Percentiles rank a stretch among this genome's conserved stretches.
Evolutionary conservation across 306 rosid genomes (phyloP).

Genomic region (Pueraria montana): DNA sequence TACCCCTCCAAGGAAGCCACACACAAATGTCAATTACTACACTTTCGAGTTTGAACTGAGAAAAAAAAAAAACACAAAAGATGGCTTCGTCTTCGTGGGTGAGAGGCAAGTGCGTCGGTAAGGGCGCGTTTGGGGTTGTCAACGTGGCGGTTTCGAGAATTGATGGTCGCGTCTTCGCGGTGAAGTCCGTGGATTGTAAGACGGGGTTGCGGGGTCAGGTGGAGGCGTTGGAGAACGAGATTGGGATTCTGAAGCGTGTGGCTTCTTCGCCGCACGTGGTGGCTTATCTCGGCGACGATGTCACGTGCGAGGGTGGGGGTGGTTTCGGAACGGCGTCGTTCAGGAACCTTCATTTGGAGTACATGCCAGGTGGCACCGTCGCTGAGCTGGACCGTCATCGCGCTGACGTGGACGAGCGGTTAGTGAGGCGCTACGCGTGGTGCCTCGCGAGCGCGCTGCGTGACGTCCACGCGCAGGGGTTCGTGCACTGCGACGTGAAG

Average conservation of each 20-base stretch:
- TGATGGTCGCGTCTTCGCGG: conserved; percentile 73
- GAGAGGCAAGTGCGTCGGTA: conserved; percentile 75
- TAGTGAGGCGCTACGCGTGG: conserved; percentile 65
- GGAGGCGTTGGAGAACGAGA: conserved; percentile 79
- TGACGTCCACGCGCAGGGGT: conserved; percentile 64
- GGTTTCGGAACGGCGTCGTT: conserved; percentile 57
- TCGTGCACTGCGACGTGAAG: conserved; percentile 91
- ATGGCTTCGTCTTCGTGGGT: conserved; percentile 68
- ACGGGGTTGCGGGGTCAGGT: conserved; percentile 50
- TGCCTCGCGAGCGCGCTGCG: conserved; percentile 74
- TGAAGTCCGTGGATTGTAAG: conserved; percentile 72
- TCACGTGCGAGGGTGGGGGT: conserved; percentile 58
- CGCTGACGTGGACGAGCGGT: conserved; percentile 65
- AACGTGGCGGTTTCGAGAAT: conserved; percentile 59
- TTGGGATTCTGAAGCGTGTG: conserved; percentile 62
- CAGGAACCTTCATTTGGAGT: conserved; percentile 82
- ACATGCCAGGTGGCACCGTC: conserved; percentile 82
- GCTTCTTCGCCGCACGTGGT: conserved; percentile 74
- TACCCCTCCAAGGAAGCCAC: conserved; percentile 49
- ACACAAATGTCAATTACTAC: conserved; percentile 15
- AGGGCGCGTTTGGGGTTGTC: conserved; percentile 81
- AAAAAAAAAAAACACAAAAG: background rate
- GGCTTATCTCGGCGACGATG: conserved; percentile 68
- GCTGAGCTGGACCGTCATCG: conserved; percentile 52
- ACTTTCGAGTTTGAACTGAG: background rate